phyloP scores from a whole-genome alignment of 2,329 filamentous ascomycete species.

The Teratosphaeria epicoccoides region DNA sequence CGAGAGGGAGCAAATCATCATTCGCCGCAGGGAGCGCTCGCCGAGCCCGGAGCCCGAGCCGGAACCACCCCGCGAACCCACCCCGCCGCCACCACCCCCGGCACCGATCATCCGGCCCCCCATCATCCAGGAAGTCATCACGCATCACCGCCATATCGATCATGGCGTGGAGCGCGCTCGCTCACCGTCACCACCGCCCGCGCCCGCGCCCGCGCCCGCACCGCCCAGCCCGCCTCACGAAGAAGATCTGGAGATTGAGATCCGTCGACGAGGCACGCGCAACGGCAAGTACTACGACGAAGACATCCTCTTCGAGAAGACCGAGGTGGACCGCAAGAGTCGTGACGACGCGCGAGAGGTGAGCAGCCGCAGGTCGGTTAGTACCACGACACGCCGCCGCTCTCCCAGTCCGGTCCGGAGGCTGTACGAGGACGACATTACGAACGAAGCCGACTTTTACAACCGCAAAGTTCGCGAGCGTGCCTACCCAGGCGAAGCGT shows the following conservation, averaged over 20 bases:
- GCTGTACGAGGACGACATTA: constrained; percentile 39
- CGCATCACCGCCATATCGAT: constrained; percentile 76
- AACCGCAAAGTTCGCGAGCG: constrained; percentile 59
- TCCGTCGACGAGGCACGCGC: constrained; percentile 39
- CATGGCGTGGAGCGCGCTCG: constrained; percentile 50
- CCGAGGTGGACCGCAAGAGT: constrained; percentile 28
- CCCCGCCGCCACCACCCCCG: constrained; percentile 45
- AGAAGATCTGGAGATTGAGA: constrained; percentile 45
- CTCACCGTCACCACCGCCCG: constrained; percentile 33
- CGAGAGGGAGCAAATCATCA: constrained; percentile 35
- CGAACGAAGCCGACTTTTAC: constrained; percentile 50
- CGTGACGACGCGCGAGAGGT: constrained; percentile 3
- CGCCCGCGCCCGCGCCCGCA: constrained; percentile 34
- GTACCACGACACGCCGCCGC: constrained; percentile 26
- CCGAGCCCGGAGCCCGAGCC: constrained; percentile 21
- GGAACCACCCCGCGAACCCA: constrained; percentile 41
- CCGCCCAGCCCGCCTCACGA: constrained; percentile 43
- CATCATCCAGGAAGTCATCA: constrained; percentile 81
- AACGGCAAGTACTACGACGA: constrained; percentile 48
- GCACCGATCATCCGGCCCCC: constrained; percentile 63
- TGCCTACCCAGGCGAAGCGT: constrained; percentile 61
- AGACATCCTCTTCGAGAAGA: constrained; percentile 53
- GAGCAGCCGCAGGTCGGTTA: constrained; percentile 8
- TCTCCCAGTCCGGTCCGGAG: constrained; percentile 23
- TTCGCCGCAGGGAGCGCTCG: constrained; percentile 33